Base-by-base conservation (phyloP, 495 filamentous ascomycete species). In the Penicillium roqueforti region DNA sequence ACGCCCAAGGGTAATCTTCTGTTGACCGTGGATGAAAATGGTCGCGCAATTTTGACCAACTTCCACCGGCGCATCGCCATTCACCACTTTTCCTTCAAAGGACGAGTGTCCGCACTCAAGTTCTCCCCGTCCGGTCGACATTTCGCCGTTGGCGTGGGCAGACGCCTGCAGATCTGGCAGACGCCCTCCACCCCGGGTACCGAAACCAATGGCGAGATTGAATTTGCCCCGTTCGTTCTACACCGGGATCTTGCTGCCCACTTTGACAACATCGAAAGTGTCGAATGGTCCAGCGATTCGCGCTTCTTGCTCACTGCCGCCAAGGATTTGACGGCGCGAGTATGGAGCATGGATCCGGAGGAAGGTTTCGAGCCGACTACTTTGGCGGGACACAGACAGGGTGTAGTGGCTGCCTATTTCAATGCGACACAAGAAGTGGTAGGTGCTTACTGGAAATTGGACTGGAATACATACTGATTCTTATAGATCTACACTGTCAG, bases 271-370 rank as follows among this genome's bases (percentile, higher is more conserved):
- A 85, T 97, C 20, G 82, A 86, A 31, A 85, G 81, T 64, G 86
- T 98, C 48, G 84, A 93, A 65, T 98, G 93, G 93, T 96, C 92
- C 10, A 84, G 83, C 63, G 93, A 98, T 72, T 97, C 93, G 14
- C 79, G 92, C 31, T 98, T 98, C 76, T 87, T 97, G 66, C 74
- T 98, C 42, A 95, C 85, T 49, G 81, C 93, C 2, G 89, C 90
- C 1, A 96, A 89, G 68, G 93, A 98, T 63, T 71, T 97, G 67
- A 97, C 93, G 0, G 86, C 87, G 38, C 84, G 91, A 60, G 88
- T 98, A 82, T 97, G 91, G 89, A 97, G 92, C 61, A 73, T 96
- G 58, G 78, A 95, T 60, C 80, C 85, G 1, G 91, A 95, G 61
- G 87, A 91, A 50, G 89, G 85, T 7, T 97, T 97, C 66, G 81